phyloP scores from a whole-genome alignment of 1,139 yeast genomes.

The Scheffersomyces parashehatae region DNA sequence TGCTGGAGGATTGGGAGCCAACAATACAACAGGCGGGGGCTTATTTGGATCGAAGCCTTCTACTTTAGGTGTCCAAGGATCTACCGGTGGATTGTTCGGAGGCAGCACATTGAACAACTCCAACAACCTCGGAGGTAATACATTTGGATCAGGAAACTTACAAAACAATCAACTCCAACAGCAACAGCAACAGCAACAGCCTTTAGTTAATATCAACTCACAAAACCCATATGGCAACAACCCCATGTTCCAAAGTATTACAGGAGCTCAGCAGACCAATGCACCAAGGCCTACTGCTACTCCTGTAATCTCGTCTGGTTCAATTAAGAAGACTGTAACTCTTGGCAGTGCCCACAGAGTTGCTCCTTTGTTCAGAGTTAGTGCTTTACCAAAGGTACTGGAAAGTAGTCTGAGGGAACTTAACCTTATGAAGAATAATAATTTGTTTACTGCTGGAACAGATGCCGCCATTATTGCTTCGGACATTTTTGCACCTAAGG shows the following conservation, averaged over 20 bases:
- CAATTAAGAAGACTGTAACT: conserved; percentile 56
- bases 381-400: conserved; percentile 13
- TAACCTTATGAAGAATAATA: conserved; percentile 12
- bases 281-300: conserved; percentile 49
- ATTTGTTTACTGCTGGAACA: conserved; percentile 34
- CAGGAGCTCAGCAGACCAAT: conserved; percentile 19
- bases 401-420: conserved; percentile 10
- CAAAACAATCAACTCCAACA: conserved; percentile 12
- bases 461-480: conserved; percentile 71
- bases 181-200: conserved; percentile 23
- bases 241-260: conserved; percentile 56
- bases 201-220: conserved; percentile 47
- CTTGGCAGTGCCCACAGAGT: conserved; percentile 65
- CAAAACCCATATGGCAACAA: conserved; percentile 76
- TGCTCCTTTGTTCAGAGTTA: conserved; percentile 45
- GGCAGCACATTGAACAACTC: background rate
- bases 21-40: conserved; percentile 14
- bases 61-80: conserved; percentile 1
- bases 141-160: background rate
- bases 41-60: conserved; percentile 14
- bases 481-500: conserved; percentile 71
- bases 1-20: conserved; percentile 7
- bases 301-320: conserved; percentile 42
- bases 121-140: background rate
- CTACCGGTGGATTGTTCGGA: background rate